These are phyloP conservation scores for Fusarium sublunatum DNA, from an alignment of 2,329 filamentous ascomycete genomes.

Conservation along the genomic window DNA sequence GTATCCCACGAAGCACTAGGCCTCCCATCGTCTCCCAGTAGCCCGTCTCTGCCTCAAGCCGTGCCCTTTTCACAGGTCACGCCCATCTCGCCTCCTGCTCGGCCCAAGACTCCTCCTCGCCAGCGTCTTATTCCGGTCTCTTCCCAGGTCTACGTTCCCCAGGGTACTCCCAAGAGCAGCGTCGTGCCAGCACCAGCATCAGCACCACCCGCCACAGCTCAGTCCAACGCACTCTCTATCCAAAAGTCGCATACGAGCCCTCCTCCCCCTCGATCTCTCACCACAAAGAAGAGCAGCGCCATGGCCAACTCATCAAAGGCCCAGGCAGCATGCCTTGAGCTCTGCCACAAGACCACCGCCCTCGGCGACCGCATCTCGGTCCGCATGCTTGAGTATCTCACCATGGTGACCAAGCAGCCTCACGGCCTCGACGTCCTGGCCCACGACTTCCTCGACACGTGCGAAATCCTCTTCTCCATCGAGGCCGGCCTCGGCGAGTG, in stretches of 20 bases:
- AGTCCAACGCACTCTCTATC: constrained; percentile 3
- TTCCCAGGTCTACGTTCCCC: constrained; percentile 9
- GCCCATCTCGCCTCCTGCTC: constrained; percentile 1
- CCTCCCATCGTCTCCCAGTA: constrained; percentile 30
- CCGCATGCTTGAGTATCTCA: constrained; percentile 72
- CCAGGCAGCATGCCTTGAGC: constrained; percentile 50
- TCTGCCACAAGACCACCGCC: constrained; percentile 68
- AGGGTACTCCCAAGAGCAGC: constrained; percentile 9
- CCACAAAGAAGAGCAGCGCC: constrained; percentile 38
- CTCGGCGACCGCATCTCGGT: constrained; percentile 73
- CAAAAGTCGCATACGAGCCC: background rate
- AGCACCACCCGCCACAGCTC: background rate
- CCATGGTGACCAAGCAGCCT: constrained; percentile 64
- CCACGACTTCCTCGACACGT: constrained; percentile 74
- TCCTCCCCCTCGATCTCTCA: constrained; percentile 26
- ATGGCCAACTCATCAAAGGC: constrained; percentile 46
- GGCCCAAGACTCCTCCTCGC: constrained; percentile 30
- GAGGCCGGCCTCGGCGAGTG: constrained; percentile 72
- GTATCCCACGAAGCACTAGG: constrained; percentile 46
- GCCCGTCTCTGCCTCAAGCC: constrained; percentile 6
- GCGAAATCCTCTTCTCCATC: constrained; percentile 74
- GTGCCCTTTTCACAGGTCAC: background rate
- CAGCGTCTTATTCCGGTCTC: constrained; percentile 5
- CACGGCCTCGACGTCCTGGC: constrained; percentile 69
- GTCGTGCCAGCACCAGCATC: background rate